Base-by-base conservation (phyloP, 352 stramenopile genomes). In the Phytophthora pini region DNA sequence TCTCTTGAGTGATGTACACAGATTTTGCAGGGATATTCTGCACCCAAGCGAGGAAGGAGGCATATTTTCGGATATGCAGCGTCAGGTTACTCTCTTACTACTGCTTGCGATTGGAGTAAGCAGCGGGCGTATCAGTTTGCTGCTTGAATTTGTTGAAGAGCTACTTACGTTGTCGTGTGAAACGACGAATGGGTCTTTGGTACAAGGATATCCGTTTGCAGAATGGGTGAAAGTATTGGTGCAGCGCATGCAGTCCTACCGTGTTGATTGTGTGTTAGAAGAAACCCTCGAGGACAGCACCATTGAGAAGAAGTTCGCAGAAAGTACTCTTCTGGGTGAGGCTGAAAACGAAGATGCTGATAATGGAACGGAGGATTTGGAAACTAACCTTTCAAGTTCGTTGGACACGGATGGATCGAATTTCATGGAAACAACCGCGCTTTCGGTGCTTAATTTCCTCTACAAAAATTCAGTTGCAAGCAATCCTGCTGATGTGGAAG, bases 61-160 rank as follows among this genome's bases (percentile, higher is more conserved):
- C 12, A 29, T 6, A 31, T 1, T 72, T 1, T 47, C 51, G 2
- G 54, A 53, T 2, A 31, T 36, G 1, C 78, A 92, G 34, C 69
- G 66, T 0, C 65, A 79, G 7, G 52, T 82, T 5, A 40, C 74
- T 8, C 38, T 92, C 15, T 39, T 92, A 26, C 15, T 94, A 2
- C 34, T 90, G 11, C 61, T 92, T 0, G 74, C 74, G 4, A 59
- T 92, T 20, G 84, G 82, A 45, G 75, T 89, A 5, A 87, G 68
- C 46, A 89, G 79, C 41, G 84, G 84, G 6, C 74, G 73, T 24
- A 53, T 80, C 13, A 66, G 53, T 15, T 59, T 90, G 17, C 50
- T 94, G 9, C 68, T 94, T 1, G 71, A 87, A 51, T 90, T 90
- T 40, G 67, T 76, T 1, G 57, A 77, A 5, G 61, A 56, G 7